A percentile compares a stretch with the other conserved stretches of the same genome.
These are phyloP conservation scores for Aspergillus terreus DNA, from an alignment of 2,329 filamentous ascomycete species.

Conservation along the genomic window DNA sequence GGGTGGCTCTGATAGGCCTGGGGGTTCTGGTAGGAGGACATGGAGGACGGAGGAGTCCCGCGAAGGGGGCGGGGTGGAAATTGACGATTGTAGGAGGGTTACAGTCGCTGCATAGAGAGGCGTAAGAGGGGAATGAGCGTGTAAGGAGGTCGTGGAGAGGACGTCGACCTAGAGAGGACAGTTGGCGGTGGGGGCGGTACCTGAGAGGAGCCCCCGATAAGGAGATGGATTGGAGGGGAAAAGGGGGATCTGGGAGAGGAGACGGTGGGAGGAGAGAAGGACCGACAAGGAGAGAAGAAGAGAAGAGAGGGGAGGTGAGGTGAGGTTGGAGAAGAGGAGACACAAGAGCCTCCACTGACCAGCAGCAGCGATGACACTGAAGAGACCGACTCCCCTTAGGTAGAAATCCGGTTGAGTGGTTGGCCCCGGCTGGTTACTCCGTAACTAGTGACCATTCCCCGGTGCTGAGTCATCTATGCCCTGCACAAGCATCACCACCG, in stretches of 20 bases:
- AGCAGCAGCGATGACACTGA: slow-evolving; percentile 4
- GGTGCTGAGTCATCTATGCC: neutral
- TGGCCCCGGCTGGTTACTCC: neutral
- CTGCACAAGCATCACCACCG: neutral
- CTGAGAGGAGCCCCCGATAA: slow-evolving; percentile 9
- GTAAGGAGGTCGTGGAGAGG: slow-evolving; percentile 1
- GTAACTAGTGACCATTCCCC: neutral
- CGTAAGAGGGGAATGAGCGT: neutral
- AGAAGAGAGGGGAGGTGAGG: neutral
- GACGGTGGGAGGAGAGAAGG: neutral
- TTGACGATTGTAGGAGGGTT: slow-evolving; percentile 11
- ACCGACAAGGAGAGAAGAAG: too few species aligned
- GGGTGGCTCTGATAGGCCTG: slow-evolving; percentile 28
- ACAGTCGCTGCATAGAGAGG: slow-evolving; percentile 22
- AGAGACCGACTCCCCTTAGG: neutral
- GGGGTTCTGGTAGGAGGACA: slow-evolving; percentile 29
- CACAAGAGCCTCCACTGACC: slow-evolving; percentile 8
- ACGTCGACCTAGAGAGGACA: slow-evolving; percentile 14
- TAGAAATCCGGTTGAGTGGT: neutral
- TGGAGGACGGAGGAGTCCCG: slow-evolving; percentile 24
- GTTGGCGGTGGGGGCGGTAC: slow-evolving; percentile 21
- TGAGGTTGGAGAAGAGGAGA: slow-evolving; percentile 2
- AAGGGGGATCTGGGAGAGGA: slow-evolving; percentile 3
- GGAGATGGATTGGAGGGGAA: neutral
- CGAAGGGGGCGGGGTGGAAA: slow-evolving; percentile 19